A percentile compares a stretch with the other conserved stretches of the same genome.
Conservation (phyloP, 1,139 yeast species). For the Chernovozyma sophiae-reginae region DNA sequence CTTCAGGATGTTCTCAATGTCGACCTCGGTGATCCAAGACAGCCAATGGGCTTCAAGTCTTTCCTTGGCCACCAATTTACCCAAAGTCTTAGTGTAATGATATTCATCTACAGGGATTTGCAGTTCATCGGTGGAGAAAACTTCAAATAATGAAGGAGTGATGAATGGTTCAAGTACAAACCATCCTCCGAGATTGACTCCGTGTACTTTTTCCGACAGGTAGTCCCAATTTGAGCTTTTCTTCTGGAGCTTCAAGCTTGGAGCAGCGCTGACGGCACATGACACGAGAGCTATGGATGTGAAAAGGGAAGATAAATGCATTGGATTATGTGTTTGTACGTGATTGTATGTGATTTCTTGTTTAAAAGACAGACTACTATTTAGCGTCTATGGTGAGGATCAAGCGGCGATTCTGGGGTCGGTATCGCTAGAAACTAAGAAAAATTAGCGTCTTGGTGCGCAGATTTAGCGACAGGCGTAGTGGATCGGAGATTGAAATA, state of each 20-base stretch:
- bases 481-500: too few species aligned
- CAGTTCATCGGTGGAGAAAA: conserved; percentile 31
- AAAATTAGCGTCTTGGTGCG: too few species aligned
- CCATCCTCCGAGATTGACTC: conserved; percentile 94
- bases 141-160: conserved; percentile 74
- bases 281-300: not conserved
- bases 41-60: conserved; percentile 71
- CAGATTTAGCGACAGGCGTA: too few species aligned
- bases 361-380: too few species aligned
- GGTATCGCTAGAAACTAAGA: too few species aligned
- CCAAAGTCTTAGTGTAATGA: conserved; percentile 60
- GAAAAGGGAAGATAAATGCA: not conserved
- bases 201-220: conserved; percentile 51
- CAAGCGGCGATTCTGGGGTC: too few species aligned
- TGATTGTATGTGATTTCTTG: not conserved
- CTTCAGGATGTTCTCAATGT: conserved; percentile 55
- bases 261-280: conserved; percentile 3
- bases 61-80: conserved; percentile 50
- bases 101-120: conserved; percentile 80
- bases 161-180: conserved; percentile 80
- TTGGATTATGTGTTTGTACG: too few species aligned
- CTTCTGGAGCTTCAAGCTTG: conserved; percentile 4
- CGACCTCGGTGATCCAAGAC: conserved; percentile 72
- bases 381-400: too few species aligned
- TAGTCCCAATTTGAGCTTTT: conserved; percentile 39